Base-by-base conservation (phyloP, 2,329 filamentous ascomycete genomes). In the Cytospora paraplurivora region DNA sequence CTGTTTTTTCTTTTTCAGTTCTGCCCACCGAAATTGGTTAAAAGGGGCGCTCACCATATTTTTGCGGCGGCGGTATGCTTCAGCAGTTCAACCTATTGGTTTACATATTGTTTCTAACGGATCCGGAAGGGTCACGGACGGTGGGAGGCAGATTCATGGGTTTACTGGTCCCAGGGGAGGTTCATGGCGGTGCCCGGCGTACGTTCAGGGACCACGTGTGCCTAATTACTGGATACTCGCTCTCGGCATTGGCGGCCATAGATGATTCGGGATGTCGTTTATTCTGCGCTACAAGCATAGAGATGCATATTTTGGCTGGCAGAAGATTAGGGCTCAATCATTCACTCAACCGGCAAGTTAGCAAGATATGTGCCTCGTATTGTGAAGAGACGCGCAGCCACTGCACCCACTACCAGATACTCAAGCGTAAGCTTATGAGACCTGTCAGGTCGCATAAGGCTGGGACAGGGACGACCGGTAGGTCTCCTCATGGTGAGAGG, bases 301-400 rank as follows among this genome's bases (percentile, higher is more conserved):
- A 63, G 37, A 63, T 54, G 56, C 63, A 60, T 63, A 60, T 53
- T 63, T 55, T 55, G 53, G 44, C 54, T 56, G 56, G 56, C 63
- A 57, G 61, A 60, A 66, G 63, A 63, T 63, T n/a, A n/a, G n/a
- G n/a, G n/a, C n/a, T n/a, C 38, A 61, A 49, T 55, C 59, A 51
- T 50, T 41, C 32, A 33, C 15, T 52, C 38, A 15, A 37, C 38
- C 27, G 32, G 33, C 21, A 55, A 19, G 44, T 47, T 32, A 49
- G 44, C 44, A 47, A 7, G 11, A 21, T 21, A 57, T 62, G 63
- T 59, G 63, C 56, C 63, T 65, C 63, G 63, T 65, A 63, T 65
- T 55, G 50, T 63, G 54, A 38, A 49, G 59, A 32, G 37, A 51
- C 41, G 53, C 44, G 58, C 54, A 64, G 47, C 57, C n/a, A 21